Evolutionary conservation across 2,329 filamentous ascomycete genomes (phyloP).

Genomic region (Hymenoscyphus scutula): DNA sequence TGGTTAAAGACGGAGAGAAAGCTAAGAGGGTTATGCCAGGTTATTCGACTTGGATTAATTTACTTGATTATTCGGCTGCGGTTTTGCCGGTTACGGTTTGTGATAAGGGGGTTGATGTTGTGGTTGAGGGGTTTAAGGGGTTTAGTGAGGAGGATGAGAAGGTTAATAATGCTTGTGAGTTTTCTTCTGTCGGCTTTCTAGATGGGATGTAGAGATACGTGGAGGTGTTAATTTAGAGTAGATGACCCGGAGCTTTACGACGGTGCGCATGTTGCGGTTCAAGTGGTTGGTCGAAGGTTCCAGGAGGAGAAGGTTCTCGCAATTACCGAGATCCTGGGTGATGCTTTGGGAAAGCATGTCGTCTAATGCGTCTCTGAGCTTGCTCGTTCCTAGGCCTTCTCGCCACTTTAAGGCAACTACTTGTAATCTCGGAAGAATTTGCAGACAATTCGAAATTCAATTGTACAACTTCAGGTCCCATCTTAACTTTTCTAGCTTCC

Average conservation of each 20-base stretch:
- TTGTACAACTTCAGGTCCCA: too few species aligned
- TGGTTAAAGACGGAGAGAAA: conserved; percentile 17
- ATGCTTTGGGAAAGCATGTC: conserved; percentile 28
- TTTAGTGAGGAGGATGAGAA: conserved; percentile 43
- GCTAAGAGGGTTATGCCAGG: conserved; percentile 25
- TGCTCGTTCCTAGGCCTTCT: too few species aligned
- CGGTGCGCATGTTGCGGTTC: conserved; percentile 50
- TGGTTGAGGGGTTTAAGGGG: conserved; percentile 40
- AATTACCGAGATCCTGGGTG: conserved; percentile 27
- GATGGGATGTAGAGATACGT: conserved; percentile 27
- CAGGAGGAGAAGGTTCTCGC: conserved; percentile 56
- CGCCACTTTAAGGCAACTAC: too few species aligned
- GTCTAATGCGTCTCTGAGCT: too few species aligned
- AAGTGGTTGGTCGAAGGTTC: conserved; percentile 50
- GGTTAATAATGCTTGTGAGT: conserved; percentile 50
- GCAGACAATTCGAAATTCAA: too few species aligned
- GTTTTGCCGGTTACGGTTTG: conserved; percentile 53
- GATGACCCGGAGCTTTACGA: conserved; percentile 45
- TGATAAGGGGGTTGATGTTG: conserved; percentile 40
- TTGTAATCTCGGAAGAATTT: too few species aligned
- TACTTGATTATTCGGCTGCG: conserved; percentile 59
- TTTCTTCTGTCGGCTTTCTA: conserved; percentile 28
- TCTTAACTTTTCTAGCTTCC: too few species aligned
- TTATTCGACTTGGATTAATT: conserved; percentile 36
- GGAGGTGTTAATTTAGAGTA: conserved; percentile 45